Percentiles rank a stretch among this genome's conserved stretches.
phyloP scores from a whole-genome alignment of 176 grass and related monocot genomes.

The Musa beccarii region DNA sequence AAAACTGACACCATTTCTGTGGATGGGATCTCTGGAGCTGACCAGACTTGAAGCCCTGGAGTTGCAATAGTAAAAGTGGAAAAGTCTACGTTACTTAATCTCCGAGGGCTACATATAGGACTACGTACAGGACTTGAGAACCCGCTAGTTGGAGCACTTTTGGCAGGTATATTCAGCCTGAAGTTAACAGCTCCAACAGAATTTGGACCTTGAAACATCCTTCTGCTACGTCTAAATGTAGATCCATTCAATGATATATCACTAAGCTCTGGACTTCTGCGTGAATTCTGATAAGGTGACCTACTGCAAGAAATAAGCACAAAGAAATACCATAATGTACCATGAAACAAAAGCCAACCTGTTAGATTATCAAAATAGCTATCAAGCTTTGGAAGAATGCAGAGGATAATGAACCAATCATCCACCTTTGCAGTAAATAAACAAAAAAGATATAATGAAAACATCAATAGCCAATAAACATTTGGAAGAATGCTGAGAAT shows the following conservation, averaged over 20 bases:
- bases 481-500: background rate
- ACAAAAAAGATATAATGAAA: background rate
- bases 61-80: constrained; percentile 15
- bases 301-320: background rate
- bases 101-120: constrained; percentile 59
- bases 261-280: constrained; percentile 9
- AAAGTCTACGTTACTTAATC: constrained; percentile 57
- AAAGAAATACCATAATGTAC: background rate
- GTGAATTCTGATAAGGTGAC: background rate
- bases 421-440: background rate
- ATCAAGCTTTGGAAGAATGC: no score
- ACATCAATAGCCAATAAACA: background rate
- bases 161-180: constrained; percentile 54
- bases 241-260: constrained; percentile 23
- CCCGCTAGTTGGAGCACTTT: constrained; percentile 70
- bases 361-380: background rate
- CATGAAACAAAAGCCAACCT: background rate
- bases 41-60: constrained; percentile 43
- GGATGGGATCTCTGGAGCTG: constrained; percentile 35
- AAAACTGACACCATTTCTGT: constrained; percentile 37
- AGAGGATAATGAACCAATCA: background rate
- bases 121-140: constrained; percentile 70
- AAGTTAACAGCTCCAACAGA: constrained; percentile 38
- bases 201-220: constrained; percentile 39
- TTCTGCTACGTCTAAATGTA: constrained; percentile 35